Evolutionary conservation across 139 green algal genomes (phyloP).

Genomic region (Chlamydomonas urium): DNA sequence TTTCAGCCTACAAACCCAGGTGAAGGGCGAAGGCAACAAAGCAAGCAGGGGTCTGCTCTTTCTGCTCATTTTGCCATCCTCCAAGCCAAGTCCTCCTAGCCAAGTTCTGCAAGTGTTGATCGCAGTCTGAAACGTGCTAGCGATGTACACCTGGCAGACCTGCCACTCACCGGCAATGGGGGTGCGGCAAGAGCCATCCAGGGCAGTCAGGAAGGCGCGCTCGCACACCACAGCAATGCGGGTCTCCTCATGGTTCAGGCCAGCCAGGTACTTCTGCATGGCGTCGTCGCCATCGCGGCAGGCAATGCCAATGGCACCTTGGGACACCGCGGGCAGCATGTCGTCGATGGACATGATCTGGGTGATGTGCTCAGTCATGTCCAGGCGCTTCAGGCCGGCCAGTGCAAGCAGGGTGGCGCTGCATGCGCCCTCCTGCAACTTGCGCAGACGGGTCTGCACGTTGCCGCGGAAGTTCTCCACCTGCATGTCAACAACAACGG

Average conservation of each 20-base stretch:
- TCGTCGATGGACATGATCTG: conserved; percentile 81
- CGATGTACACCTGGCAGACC: too few relatives aligned
- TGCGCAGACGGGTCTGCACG: conserved; percentile 94
- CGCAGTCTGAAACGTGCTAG: too few relatives aligned
- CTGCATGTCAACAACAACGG: too few relatives aligned
- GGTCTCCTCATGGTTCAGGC: conserved; percentile 97
- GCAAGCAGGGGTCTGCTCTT: too few relatives aligned
- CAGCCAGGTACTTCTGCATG: conserved; percentile 62
- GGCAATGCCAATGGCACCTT: conserved; percentile 97
- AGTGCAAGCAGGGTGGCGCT: conserved; percentile 91
- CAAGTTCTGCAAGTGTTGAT: too few relatives aligned
- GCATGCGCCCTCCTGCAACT: conserved; percentile 89
- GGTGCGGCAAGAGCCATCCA: conserved; percentile 97
- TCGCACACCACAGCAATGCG: conserved; percentile 90
- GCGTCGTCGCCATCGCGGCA: conserved; percentile 83
- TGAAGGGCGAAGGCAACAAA: too few relatives aligned
- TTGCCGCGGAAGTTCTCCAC: conserved; percentile 98
- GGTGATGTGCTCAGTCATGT: conserved; percentile 92
- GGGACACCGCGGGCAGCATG: conserved; percentile 94
- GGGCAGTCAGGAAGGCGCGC: conserved; percentile 88
- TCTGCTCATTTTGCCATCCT: too few relatives aligned
- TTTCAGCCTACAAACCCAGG: too few relatives aligned
- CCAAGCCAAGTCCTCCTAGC: too few relatives aligned
- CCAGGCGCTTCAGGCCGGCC: conserved; percentile 93
- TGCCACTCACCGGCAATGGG: conserved; percentile 88